Evolutionary conservation across 345 rosid genomes (phyloP).

Genomic region (Murraya paniculata): DNA sequence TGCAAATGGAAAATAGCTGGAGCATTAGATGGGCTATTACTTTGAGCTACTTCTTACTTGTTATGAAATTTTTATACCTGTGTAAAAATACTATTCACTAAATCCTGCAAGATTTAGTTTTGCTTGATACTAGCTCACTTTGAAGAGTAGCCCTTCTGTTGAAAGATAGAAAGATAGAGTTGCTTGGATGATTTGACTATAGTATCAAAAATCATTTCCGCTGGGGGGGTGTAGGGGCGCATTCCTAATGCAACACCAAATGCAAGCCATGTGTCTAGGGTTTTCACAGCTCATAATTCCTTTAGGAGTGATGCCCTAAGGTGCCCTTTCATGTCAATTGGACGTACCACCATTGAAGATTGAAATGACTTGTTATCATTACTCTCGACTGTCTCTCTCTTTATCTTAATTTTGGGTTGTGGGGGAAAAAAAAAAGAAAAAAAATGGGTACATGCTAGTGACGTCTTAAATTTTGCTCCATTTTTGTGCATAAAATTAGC

Average conservation of each 20-base stretch:
- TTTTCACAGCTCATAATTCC: neutral
- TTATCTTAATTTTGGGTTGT: neutral
- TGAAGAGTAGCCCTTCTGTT: neutral
- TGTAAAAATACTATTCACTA: neutral
- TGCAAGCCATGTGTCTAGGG: neutral
- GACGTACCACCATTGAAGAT: conserved; percentile 22
- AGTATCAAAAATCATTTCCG: neutral
- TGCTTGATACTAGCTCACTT: neutral
- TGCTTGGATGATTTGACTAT: neutral
- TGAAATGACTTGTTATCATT: conserved; percentile 10
- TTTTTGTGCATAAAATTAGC: neutral
- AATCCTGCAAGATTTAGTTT: neutral
- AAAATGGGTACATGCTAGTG: neutral
- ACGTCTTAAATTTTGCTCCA: neutral
- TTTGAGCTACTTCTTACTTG: neutral
- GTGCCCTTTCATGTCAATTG: conserved; percentile 23
- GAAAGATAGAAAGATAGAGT: too few species aligned
- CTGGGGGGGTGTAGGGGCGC: too few species aligned
- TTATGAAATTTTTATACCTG: neutral
- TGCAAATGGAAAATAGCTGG: neutral
- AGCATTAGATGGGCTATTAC: neutral
- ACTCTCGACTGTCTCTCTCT: neutral
- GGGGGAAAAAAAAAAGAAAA: neutral
- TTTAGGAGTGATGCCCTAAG: neutral
- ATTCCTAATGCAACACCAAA: neutral